phyloP scores from a whole-genome alignment of 257 asterid genomes.

The Scutellaria barbata region DNA sequence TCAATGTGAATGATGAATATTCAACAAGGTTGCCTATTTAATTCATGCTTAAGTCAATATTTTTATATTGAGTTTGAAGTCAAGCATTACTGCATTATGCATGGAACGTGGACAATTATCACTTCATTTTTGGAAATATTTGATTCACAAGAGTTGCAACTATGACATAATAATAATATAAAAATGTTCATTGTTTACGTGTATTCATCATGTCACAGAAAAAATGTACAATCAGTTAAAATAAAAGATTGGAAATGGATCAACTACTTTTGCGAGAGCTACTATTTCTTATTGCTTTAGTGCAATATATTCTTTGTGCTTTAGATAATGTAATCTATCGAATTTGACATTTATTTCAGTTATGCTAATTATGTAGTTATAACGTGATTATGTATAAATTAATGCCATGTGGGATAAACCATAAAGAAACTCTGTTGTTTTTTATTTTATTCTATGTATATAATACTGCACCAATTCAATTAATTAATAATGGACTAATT shows the following conservation, averaged over 20 bases:
- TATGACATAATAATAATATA: too few species aligned
- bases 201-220: too few species aligned
- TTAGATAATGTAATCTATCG: too few species aligned
- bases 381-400: neutral
- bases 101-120: slow-evolving; percentile 1
- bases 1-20: neutral
- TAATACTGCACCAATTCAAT: neutral
- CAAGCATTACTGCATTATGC: neutral
- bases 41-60: slow-evolving; percentile 12
- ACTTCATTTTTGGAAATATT: neutral
- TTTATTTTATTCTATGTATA: neutral
- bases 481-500: slow-evolving; percentile 3
- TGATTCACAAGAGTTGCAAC: neutral
- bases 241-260: too few species aligned
- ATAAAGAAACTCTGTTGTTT: neutral
- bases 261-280: too few species aligned
- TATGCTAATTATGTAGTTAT: neutral
- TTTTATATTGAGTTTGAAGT: neutral
- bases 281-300: too few species aligned
- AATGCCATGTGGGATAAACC: slow-evolving; percentile 8
- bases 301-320: too few species aligned
- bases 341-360: too few species aligned
- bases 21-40: neutral
- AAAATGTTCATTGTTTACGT: too few species aligned
- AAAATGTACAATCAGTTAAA: too few species aligned